A percentile compares a stretch with the other conserved stretches of the same genome.
Conservation (phyloP, 2,329 filamentous ascomycete species). For the Sporothrix globosa region DNA sequence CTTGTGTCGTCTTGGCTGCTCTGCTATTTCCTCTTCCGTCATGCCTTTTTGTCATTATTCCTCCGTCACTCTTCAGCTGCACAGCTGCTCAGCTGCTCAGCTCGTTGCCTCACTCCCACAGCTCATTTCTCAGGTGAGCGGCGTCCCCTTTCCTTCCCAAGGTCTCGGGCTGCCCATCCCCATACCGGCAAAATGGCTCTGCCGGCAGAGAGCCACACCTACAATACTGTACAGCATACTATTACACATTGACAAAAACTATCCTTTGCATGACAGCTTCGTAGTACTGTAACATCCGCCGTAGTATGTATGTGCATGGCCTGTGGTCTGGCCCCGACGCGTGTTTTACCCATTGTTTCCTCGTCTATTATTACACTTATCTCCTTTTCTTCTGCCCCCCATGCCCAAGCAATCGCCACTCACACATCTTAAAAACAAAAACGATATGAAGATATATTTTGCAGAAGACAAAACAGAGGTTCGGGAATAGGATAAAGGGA, state of each 20-base stretch:
- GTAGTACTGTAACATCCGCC: no score
- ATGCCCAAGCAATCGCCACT: not conserved
- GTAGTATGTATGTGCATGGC: not conserved
- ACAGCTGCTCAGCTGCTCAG: not conserved
- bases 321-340: not conserved
- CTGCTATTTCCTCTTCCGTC: conserved; percentile 22
- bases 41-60: conserved; percentile 1
- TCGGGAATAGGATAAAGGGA: not conserved
- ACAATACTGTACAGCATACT: not conserved
- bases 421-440: not conserved
- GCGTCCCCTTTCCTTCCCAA: conserved; percentile 17
- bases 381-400: not conserved
- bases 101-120: not conserved
- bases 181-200: conserved; percentile 22
- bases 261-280: no score
- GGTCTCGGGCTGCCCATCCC: conserved; percentile 10
- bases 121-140: conserved; percentile 16
- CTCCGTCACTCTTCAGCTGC: not conserved
- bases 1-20: conserved; percentile 4
- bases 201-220: conserved; percentile 7
- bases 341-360: not conserved
- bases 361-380: not conserved
- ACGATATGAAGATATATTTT: no score
- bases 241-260: not conserved
- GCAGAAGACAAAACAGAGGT: no score